A percentile compares a stretch with the other conserved stretches of the same genome.
Conservation (phyloP, 345 rosid species). For the Nasturtium officinale region DNA sequence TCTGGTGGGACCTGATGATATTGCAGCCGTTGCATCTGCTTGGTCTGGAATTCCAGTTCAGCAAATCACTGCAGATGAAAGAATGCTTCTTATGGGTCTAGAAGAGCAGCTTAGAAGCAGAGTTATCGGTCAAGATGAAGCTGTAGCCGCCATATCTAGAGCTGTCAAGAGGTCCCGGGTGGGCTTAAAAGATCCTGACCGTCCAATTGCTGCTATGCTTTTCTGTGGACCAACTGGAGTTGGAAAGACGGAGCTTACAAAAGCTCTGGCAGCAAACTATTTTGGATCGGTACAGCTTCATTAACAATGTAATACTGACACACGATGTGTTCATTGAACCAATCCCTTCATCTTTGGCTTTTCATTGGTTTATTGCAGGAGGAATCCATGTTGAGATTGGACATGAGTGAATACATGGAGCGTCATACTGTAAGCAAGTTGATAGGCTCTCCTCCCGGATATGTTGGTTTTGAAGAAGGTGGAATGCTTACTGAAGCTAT, state of each 20-base stretch:
- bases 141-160: slow-evolving; percentile 87
- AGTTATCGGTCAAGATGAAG: slow-evolving; percentile 96
- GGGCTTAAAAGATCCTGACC: slow-evolving; percentile 84
- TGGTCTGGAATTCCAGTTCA: slow-evolving; percentile 99
- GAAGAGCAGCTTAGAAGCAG: slow-evolving; percentile 77
- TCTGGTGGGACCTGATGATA: slow-evolving; percentile 86
- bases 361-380: slow-evolving; percentile 57
- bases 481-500: slow-evolving; percentile 96
- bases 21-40: slow-evolving; percentile 87
- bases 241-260: slow-evolving; percentile 93
- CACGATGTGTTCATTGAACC: slow-evolving; percentile 7
- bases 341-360: background rate
- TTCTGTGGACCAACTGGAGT: slow-evolving; percentile 99
- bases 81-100: slow-evolving; percentile 71
- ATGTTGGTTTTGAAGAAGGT: slow-evolving; percentile 90
- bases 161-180: slow-evolving; percentile 95
- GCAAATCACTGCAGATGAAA: slow-evolving; percentile 95
- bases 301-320: slow-evolving; percentile 13
- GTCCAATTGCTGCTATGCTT: slow-evolving; percentile 96
- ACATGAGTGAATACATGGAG: slow-evolving; percentile 99
- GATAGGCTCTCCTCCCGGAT: slow-evolving; percentile 96
- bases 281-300: slow-evolving; percentile 81
- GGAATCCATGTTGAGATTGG: slow-evolving; percentile 89
- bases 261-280: slow-evolving; percentile 82
- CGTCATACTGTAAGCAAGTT: slow-evolving; percentile 93